Percentiles rank a stretch among this genome's conserved stretches.
These are phyloP conservation scores for Diplocarpon mali DNA, from an alignment of 2,329 filamentous ascomycete genomes.

Conservation along the genomic window DNA sequence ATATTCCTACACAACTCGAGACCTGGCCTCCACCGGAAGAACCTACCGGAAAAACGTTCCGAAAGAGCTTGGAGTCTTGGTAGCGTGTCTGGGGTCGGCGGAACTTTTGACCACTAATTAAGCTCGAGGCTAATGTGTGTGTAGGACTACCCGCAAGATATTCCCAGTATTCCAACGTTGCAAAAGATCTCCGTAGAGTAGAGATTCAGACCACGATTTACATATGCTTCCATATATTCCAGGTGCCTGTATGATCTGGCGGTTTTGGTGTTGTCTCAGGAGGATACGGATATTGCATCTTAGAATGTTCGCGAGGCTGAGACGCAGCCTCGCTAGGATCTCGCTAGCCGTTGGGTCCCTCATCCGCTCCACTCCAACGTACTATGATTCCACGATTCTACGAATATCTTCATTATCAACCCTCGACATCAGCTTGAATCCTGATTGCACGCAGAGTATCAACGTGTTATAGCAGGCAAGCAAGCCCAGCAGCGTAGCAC, in stretches of 20 bases:
- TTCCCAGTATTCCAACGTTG: not conserved
- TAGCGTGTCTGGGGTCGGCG: slow-evolving; percentile 12
- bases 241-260: not conserved
- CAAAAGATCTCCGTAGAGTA: not conserved
- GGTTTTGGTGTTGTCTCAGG: not conserved
- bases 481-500: no score
- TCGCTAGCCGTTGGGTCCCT: not conserved
- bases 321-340: not conserved
- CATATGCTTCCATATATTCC: not conserved
- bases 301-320: slow-evolving; percentile 2
- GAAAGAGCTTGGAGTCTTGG: not conserved
- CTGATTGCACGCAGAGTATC: no score
- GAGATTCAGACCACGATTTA: no score
- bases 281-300: not conserved
- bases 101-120: slow-evolving; percentile 6
- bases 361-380: slow-evolving; percentile 1
- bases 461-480: no score
- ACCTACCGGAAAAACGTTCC: not conserved
- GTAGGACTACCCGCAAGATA: no score
- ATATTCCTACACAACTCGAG: slow-evolving; percentile 6
- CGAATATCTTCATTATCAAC: no score
- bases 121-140: no score
- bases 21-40: slow-evolving; percentile 12
- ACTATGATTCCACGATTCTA: not conserved
- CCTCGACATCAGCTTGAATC: no score